A percentile compares a stretch with the other conserved stretches of the same genome.
Evolutionary conservation across 2,329 filamentous ascomycete genomes (phyloP).

Genomic region (Diaporthe sp.): DNA sequence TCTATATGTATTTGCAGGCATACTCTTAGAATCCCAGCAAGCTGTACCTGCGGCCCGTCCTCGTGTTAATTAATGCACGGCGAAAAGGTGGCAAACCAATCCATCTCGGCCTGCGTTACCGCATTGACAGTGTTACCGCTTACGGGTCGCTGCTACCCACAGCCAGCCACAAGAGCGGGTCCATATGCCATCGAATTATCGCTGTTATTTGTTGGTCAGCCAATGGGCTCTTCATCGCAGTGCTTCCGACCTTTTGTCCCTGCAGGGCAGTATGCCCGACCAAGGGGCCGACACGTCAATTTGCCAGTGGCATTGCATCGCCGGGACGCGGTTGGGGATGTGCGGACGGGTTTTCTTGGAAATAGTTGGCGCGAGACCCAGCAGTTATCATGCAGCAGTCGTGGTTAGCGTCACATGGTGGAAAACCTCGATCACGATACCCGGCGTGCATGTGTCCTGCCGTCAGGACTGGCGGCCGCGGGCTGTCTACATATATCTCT

Average conservation of each 20-base stretch:
- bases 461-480: not conserved
- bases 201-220: conserved; percentile 1
- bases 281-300: not conserved
- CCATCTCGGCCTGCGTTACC: not conserved
- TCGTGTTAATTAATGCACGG: conserved; percentile 10
- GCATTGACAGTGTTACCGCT: not conserved
- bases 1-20: not conserved
- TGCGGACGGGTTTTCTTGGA: not conserved
- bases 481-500: conserved; percentile 4
- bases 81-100: not conserved
- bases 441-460: conserved; percentile 8
- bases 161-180: not conserved
- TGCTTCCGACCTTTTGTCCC: conserved; percentile 1
- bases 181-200: conserved; percentile 18
- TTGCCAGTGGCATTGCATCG: conserved; percentile 11
- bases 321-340: not conserved
- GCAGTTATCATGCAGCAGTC: conserved; percentile 10
- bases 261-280: conserved; percentile 16
- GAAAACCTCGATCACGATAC: conserved; percentile 12
- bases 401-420: not conserved
- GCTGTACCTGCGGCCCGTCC: not conserved
- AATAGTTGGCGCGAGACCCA: conserved; percentile 18
- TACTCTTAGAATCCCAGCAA: not conserved
- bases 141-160: conserved; percentile 4
- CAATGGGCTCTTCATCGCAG: conserved; percentile 3